Evolutionary conservation across 495 filamentous ascomycete species (phyloP), one percentile per base, ranked within the genome.

Genomic region (Penicillium salamii): DNA sequence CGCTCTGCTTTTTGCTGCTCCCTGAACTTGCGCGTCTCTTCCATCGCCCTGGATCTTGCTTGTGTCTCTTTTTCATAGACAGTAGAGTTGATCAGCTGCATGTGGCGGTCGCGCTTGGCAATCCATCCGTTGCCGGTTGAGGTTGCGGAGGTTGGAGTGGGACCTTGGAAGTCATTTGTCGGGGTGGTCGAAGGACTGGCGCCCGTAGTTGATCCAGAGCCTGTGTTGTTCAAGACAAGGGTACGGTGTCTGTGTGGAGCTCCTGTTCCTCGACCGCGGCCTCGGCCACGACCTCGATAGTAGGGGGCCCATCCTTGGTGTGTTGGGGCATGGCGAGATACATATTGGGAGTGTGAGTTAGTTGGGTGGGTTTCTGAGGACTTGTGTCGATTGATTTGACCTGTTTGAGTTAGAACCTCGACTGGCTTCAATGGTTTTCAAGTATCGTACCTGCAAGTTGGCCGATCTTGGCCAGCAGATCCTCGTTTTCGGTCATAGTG

Each of bases 81-180:
- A 2, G 83, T 78, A 14, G 84, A 78, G 61, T 95, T 96, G 69
- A 97, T 96, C 39, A 96, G 68, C 66, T 96, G 91, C 68, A 91
- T 80, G 55, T 95, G 90, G 43, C 90, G 86, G 54, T 91, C 90
- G 44, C 75, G 83, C 62, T 87, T 92, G 17, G 86, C 78, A 24
- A 95, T 82, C 86, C 89, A 95, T 9, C 80, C 67, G 37, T 63
- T 67, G 11, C 80, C 65, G 38, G 62, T 65, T n/a, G 63, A 63
- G 37, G 63, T 65, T 41, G 65, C 65, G 13, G 63, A 63, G 34
- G 63, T 65, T 41, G 65, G 45, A 21, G 60, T 43, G 18, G 66
- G 56, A 32, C 51, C 50, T 31, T 68, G 62, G 53, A 65, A 65
- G 14, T 72, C 63, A 31, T 59, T 68, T 14, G 51, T 71, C 8